phyloP scores from a whole-genome alignment of 257 asterid species.

The Plantago major region DNA sequence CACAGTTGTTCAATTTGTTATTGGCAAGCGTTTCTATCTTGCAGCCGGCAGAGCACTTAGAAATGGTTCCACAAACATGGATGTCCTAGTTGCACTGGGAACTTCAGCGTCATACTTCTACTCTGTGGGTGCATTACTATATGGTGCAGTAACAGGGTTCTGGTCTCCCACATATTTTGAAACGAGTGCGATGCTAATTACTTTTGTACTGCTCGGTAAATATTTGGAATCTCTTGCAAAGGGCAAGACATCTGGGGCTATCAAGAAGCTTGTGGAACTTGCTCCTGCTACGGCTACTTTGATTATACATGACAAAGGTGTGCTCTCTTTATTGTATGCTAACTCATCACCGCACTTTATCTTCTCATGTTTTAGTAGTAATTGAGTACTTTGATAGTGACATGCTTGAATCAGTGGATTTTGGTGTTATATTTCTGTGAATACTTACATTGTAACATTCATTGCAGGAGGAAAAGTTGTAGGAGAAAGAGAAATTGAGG shows the following conservation, averaged over 20 bases:
- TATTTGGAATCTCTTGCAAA: constrained; percentile 92
- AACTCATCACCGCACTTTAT: constrained; percentile 6
- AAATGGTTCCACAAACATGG: constrained; percentile 98
- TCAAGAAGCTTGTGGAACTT: constrained; percentile 91
- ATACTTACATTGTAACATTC: constrained; percentile 14
- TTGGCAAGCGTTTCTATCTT: constrained; percentile 93
- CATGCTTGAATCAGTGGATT: constrained; percentile 12
- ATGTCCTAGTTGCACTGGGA: constrained; percentile 93
- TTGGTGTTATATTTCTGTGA: constrained; percentile 17
- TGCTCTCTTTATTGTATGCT: constrained; percentile 3
- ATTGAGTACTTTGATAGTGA: neutral
- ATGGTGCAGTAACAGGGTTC: constrained; percentile 90
- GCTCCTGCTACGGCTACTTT: constrained; percentile 85
- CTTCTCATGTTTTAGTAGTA: neutral
- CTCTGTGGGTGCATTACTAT: constrained; percentile 81
- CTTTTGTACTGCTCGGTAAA: constrained; percentile 91
- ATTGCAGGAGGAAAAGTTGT: constrained; percentile 74
- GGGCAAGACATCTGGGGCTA: constrained; percentile 98
- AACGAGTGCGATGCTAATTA: constrained; percentile 96
- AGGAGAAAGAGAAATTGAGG: constrained; percentile 89
- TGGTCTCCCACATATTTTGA: constrained; percentile 94
- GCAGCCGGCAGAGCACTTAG: constrained; percentile 97
- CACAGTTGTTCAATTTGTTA: constrained; percentile 77
- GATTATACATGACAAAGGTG: constrained; percentile 73
- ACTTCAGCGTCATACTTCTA: constrained; percentile 95